Percentiles rank a stretch among this genome's conserved stretches.
These are phyloP conservation scores for Termitomyces sp. DNA, from an alignment of 768 basidiomycete genomes.

Conservation along the genomic window DNA sequence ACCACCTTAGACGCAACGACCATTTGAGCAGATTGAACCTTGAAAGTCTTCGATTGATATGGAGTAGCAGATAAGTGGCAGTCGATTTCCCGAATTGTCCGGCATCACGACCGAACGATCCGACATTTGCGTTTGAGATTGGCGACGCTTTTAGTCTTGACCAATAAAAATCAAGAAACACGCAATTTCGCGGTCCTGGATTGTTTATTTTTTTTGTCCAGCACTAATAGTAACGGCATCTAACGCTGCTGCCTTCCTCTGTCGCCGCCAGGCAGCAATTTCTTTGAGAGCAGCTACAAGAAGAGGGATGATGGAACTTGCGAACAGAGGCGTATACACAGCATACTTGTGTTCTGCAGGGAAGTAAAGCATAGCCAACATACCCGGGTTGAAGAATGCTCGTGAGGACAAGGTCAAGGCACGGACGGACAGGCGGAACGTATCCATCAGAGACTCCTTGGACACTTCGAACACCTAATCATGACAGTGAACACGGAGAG, in stretches of 20 bases:
- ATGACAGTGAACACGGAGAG: neutral
- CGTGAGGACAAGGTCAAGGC: constrained; percentile 69
- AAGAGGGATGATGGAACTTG: constrained; percentile 82
- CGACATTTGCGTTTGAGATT: neutral
- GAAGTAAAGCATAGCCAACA: constrained; percentile 95
- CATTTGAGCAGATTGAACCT: neutral
- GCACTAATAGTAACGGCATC: neutral
- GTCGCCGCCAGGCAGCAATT: constrained; percentile 55
- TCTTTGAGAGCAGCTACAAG: constrained; percentile 74
- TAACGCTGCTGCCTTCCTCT: constrained; percentile 18
- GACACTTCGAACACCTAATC: constrained; percentile 37
- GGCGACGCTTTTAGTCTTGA: neutral
- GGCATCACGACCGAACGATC: neutral
- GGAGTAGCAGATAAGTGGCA: neutral
- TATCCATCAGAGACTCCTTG: constrained; percentile 34
- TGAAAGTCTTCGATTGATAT: neutral
- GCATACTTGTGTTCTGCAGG: constrained; percentile 98
- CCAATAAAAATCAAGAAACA: neutral
- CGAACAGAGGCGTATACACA: constrained; percentile 94
- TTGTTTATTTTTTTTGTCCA: neutral
- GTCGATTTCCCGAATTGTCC: too few species aligned
- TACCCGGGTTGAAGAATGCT: constrained; percentile 96
- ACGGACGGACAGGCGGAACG: constrained; percentile 56
- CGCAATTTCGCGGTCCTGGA: neutral
- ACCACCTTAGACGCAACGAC: neutral